phyloP scores from a whole-genome alignment of 345 rosid genomes.

The Lenwebbia sp. region DNA sequence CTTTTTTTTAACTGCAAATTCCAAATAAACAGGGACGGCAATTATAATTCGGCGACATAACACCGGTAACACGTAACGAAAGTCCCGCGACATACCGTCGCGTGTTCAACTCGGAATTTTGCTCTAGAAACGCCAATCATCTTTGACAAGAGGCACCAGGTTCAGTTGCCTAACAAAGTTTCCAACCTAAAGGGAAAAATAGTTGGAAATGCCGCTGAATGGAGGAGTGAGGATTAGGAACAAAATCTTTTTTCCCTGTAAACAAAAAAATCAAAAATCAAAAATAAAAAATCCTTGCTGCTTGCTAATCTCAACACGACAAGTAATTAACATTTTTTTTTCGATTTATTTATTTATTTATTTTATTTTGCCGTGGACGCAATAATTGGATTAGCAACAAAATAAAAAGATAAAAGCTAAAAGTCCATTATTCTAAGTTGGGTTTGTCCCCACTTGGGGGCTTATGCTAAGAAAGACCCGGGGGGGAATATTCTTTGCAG shows the following conservation, averaged over 20 bases:
- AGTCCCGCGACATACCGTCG: background rate
- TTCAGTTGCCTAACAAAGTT: background rate
- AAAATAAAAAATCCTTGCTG: rapidly evolving
- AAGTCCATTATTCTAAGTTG: background rate
- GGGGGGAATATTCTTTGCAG: background rate
- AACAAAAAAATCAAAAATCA: background rate
- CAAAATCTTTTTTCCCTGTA: background rate
- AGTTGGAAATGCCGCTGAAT: background rate
- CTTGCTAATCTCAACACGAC: background rate
- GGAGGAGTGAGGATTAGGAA: background rate
- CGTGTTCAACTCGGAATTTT: background rate
- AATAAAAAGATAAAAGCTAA: background rate
- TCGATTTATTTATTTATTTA: background rate
- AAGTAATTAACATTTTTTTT: background rate
- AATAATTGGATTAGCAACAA: background rate
- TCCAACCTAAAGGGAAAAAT: background rate
- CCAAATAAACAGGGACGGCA: background rate
- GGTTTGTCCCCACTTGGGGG: background rate
- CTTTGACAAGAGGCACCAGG: background rate
- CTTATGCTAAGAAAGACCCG: background rate
- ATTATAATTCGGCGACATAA: background rate
- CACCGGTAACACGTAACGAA: background rate
- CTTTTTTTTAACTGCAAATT: background rate
- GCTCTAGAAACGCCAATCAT: background rate
- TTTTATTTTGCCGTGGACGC: background rate